Evolutionary conservation across 257 asterid genomes (phyloP).

Genomic region (Oldenlandia corymbosa): DNA sequence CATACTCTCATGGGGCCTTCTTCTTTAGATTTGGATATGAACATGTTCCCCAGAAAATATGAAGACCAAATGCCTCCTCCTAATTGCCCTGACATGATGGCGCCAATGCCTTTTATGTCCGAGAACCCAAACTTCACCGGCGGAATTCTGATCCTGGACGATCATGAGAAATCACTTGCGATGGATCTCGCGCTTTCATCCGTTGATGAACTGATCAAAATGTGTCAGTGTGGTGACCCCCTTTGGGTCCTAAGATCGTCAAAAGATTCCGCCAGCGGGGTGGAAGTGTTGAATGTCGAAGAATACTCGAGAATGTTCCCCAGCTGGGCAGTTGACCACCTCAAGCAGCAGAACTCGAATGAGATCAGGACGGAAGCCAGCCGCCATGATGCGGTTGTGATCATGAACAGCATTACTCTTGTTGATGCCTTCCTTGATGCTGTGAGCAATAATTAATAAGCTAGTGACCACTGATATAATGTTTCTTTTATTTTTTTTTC

Average conservation of each 20-base stretch:
- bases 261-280: constrained; percentile 17
- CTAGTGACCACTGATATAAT: too few species aligned
- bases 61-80: constrained; percentile 40
- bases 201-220: constrained; percentile 53
- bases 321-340: constrained; percentile 46
- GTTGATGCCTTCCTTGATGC: constrained; percentile 91
- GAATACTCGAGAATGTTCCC: constrained; percentile 63
- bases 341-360: constrained; percentile 34
- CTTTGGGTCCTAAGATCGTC: constrained; percentile 62
- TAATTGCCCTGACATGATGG: constrained; percentile 39
- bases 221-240: constrained; percentile 61
- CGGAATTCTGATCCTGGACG: constrained; percentile 52
- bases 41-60: constrained; percentile 45
- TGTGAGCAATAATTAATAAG: too few species aligned
- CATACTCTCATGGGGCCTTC: constrained; percentile 35
- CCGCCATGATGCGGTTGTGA: constrained; percentile 64
- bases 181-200: constrained; percentile 63
- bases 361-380: constrained; percentile 63
- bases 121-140: constrained; percentile 46
- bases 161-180: constrained; percentile 66
- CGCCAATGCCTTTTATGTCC: constrained; percentile 41
- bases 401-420: constrained; percentile 84
- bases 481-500: too few species aligned
- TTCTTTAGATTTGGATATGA: constrained; percentile 64
- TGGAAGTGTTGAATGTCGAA: constrained; percentile 46